These are phyloP conservation scores for Boletus pseudopeckii DNA, from an alignment of 768 basidiomycete species.

Conservation along the genomic window DNA sequence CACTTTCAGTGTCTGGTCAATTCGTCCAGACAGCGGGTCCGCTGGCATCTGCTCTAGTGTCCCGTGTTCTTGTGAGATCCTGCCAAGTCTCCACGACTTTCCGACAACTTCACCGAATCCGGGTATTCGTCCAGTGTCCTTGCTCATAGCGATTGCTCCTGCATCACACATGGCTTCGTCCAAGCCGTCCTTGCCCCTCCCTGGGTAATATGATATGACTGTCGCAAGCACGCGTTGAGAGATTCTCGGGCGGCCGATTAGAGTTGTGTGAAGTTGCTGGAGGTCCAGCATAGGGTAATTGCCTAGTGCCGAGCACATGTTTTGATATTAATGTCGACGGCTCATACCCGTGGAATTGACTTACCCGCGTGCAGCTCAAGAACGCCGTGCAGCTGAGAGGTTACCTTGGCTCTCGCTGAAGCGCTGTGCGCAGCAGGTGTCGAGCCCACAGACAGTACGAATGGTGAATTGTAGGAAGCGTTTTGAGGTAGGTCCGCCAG, in stretches of 20 bases:
- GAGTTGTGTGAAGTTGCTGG: slow-evolving; percentile 74
- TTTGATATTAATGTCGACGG: background rate
- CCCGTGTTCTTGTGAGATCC: slow-evolving; percentile 79
- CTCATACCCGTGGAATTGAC: slow-evolving; percentile 7
- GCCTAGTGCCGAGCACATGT: slow-evolving; percentile 36
- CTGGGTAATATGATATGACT: slow-evolving; percentile 78
- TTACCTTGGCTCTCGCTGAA: slow-evolving; percentile 46
- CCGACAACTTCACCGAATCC: slow-evolving; percentile 73
- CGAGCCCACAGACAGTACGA: slow-evolving; percentile 79
- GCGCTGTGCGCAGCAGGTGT: slow-evolving; percentile 86
- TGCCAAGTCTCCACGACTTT: slow-evolving; percentile 58
- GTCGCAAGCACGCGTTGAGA: slow-evolving; percentile 68
- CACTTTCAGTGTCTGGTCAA: slow-evolving; percentile 38
- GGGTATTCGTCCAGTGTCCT: slow-evolving; percentile 73
- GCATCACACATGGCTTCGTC: slow-evolving; percentile 84
- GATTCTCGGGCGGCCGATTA: slow-evolving; percentile 55
- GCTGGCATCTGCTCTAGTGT: slow-evolving; percentile 45
- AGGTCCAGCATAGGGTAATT: slow-evolving; percentile 84
- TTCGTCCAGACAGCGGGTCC: slow-evolving; percentile 8
- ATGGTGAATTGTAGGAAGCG: slow-evolving; percentile 42
- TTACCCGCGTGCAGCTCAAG: slow-evolving; percentile 77
- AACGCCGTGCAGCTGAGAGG: slow-evolving; percentile 49
- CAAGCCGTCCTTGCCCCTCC: slow-evolving; percentile 52
- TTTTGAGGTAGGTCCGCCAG: slow-evolving; percentile 37
- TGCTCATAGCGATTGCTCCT: slow-evolving; percentile 83